Percentiles rank a stretch among this genome's conserved stretches.
These are phyloP conservation scores for Alternaria dauci DNA, from an alignment of 2,329 filamentous ascomycete species.

Conservation along the genomic window DNA sequence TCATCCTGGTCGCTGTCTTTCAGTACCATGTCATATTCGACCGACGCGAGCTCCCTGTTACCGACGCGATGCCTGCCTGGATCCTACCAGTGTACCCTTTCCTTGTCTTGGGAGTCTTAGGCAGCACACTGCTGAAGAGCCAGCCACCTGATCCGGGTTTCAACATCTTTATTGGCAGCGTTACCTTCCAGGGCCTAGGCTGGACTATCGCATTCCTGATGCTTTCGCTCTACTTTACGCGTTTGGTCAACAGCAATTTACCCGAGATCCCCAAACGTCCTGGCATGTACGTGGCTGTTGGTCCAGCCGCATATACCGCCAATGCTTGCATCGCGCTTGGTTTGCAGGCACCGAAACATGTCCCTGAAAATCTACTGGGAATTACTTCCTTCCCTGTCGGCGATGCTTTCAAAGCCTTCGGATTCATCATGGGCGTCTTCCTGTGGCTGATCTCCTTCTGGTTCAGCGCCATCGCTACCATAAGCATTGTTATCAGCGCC, in stretches of 20 bases:
- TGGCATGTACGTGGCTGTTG: constrained; percentile 63
- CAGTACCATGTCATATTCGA: constrained; percentile 99
- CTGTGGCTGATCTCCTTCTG: constrained; percentile 60
- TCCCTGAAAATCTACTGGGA: constrained; percentile 47
- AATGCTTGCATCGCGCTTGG: constrained; percentile 52
- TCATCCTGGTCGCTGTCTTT: constrained; percentile 71
- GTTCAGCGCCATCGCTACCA: constrained; percentile 57
- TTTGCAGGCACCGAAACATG: constrained; percentile 48
- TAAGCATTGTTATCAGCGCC: constrained; percentile 48
- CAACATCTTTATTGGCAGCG: constrained; percentile 60
- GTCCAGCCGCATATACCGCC: constrained; percentile 42
- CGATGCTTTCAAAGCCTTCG: constrained; percentile 52
- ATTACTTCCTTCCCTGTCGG: constrained; percentile 45
- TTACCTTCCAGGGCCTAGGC: constrained; percentile 74
- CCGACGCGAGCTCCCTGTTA: constrained; percentile 65
- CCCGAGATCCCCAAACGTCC: constrained; percentile 53
- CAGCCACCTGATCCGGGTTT: constrained; percentile 40
- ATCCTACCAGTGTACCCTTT: constrained; percentile 45
- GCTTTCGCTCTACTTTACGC: constrained; percentile 75
- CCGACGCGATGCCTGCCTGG: constrained; percentile 54
- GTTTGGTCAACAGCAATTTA: constrained; percentile 69
- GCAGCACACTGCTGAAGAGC: constrained; percentile 45
- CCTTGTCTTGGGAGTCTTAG: constrained; percentile 50
- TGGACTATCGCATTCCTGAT: constrained; percentile 71
- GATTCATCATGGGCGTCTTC: constrained; percentile 55